Conservation (phyloP, 306 rosid genomes). For the Inga oerstediana region DNA sequence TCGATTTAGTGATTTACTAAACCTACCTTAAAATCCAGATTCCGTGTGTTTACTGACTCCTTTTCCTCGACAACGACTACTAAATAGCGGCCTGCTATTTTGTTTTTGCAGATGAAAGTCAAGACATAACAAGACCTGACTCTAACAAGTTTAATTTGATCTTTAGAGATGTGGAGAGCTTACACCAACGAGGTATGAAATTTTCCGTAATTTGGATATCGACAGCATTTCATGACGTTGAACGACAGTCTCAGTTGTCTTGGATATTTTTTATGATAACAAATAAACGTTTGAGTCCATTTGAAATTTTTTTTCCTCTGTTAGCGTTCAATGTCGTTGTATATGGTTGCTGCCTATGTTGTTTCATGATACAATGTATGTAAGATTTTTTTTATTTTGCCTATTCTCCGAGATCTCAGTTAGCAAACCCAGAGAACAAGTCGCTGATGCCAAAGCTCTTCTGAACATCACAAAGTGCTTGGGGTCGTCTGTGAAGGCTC, state of each 20-base stretch:
- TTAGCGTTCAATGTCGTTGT: not conserved
- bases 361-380: not conserved
- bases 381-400: not conserved
- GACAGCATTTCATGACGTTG: not conserved
- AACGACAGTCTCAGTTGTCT: not conserved
- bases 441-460: slow-evolving; percentile 53
- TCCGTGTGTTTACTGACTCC: not conserved
- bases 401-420: slow-evolving; percentile 32
- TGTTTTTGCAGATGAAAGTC: slow-evolving; percentile 42
- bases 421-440: slow-evolving; percentile 53
- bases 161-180: slow-evolving; percentile 42
- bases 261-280: not conserved
- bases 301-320: not conserved
- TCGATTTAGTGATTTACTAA: not conserved
- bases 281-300: not conserved
- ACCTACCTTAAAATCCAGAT: not conserved
- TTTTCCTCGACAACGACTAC: not conserved
- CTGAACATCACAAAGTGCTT: slow-evolving; percentile 43
- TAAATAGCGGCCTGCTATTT: not conserved
- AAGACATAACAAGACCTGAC: slow-evolving; percentile 35
- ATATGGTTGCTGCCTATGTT: not conserved
- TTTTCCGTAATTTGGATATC: slow-evolving; percentile 1
- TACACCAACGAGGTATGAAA: slow-evolving; percentile 46
- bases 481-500: slow-evolving; percentile 35
- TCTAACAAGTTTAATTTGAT: slow-evolving; percentile 37